A percentile compares a stretch with the other conserved stretches of the same genome.
Conservation (phyloP, 805 yeast genomes). For the Wickerhamiella australiensis region DNA sequence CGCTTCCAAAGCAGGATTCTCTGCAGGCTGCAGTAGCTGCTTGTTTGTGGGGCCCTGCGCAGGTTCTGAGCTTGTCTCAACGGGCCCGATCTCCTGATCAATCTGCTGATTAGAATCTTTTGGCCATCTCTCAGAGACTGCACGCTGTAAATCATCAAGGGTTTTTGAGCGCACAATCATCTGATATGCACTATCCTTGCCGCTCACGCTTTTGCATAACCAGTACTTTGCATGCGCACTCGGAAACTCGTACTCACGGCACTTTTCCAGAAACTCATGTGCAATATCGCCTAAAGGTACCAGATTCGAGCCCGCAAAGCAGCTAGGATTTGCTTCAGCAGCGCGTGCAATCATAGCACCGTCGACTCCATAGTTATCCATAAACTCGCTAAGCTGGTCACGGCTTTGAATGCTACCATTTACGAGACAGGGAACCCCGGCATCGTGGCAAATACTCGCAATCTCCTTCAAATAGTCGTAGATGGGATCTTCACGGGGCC, state of each 20-base stretch:
- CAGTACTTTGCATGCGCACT: conserved; percentile 72
- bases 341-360: conserved; percentile 92
- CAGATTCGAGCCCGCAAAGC: conserved; percentile 35
- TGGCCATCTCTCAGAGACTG: conserved; percentile 7
- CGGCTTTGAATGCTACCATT: conserved; percentile 64
- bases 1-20: not conserved
- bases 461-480: conserved; percentile 56
- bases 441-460: conserved; percentile 44
- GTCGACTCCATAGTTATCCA: conserved; percentile 40
- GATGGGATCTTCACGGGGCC: conserved; percentile 66
- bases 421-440: conserved; percentile 59
- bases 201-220: conserved; percentile 66
- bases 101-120: too few species aligned
- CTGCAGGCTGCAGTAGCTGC: not conserved
- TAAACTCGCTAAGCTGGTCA: conserved; percentile 42
- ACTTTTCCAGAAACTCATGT: conserved; percentile 44
- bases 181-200: conserved; percentile 51
- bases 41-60: not conserved
- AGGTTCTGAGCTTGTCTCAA: not conserved
- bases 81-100: too few species aligned
- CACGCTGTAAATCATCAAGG: conserved; percentile 27
- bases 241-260: conserved; percentile 47
- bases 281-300: conserved; percentile 28
- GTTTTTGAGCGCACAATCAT: conserved; percentile 45
- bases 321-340: conserved; percentile 79